phyloP scores from a whole-genome alignment of 345 rosid species.

The Hypericum androsaemum region DNA sequence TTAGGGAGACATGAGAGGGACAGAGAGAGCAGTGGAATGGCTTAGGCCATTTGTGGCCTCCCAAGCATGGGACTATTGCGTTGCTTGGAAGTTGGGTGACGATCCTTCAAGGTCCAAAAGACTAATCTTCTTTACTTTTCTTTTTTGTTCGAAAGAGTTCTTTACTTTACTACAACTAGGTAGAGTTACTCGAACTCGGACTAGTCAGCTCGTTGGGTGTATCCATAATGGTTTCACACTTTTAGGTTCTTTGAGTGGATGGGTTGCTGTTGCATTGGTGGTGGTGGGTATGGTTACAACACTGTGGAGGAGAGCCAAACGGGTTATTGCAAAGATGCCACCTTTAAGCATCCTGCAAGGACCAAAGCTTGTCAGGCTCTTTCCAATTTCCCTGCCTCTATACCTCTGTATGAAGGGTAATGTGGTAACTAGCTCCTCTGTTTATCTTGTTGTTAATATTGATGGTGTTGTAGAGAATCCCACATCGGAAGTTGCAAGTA shows the following conservation, averaged over 20 bases:
- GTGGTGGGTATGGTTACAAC: conserved; percentile 7
- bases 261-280: conserved; percentile 61
- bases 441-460: not conserved
- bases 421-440: not conserved
- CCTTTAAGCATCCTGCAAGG: conserved; percentile 32
- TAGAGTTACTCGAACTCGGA: too few relatives aligned
- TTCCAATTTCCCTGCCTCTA: conserved; percentile 39
- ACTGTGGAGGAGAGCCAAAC: conserved; percentile 19
- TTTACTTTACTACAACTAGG: not conserved
- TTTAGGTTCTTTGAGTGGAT: conserved; percentile 71
- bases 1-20: conserved; percentile 21
- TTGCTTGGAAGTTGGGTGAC: conserved; percentile 74
- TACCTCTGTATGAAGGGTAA: conserved; percentile 79
- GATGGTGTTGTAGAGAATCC: too few relatives aligned
- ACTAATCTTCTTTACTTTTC: not conserved
- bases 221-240: not conserved
- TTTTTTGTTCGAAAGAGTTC: not conserved
- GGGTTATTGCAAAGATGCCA: conserved; percentile 49
- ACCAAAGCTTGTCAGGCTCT: conserved; percentile 64
- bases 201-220: too few relatives aligned
- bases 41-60: conserved; percentile 68
- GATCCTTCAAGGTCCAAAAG: conserved; percentile 58
- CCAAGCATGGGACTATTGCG: conserved; percentile 65
- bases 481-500: too few relatives aligned
- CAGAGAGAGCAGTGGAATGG: conserved; percentile 42